phyloP scores from a whole-genome alignment of 176 grass and related monocot species.

The Triticum timopheevii region DNA sequence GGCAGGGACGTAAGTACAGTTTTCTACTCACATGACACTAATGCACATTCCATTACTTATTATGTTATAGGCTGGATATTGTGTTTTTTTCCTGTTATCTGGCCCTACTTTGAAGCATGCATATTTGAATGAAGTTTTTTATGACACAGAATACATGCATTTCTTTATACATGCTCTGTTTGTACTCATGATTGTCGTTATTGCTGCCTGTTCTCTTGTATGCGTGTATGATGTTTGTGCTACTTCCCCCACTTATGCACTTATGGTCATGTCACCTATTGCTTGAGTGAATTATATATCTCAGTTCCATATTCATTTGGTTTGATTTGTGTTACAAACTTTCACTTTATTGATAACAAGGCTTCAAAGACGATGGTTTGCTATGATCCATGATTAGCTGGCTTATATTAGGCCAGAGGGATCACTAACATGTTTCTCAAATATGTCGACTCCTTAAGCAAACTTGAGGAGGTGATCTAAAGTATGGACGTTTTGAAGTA shows the following conservation, averaged over 20 bases:
- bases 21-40: background rate
- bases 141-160: background rate
- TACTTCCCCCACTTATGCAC: background rate
- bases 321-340: background rate
- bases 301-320: background rate
- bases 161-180: background rate
- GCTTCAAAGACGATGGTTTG: background rate
- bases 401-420: background rate
- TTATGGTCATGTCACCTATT: background rate
- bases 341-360: background rate
- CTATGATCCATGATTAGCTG: background rate
- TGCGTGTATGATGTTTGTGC: background rate
- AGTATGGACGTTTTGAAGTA: background rate
- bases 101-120: background rate
- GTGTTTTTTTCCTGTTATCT: background rate
- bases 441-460: background rate
- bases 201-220: background rate
- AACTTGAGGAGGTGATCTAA: background rate
- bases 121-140: background rate
- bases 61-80: background rate
- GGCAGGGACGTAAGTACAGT: constrained; percentile 53
- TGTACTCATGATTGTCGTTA: background rate
- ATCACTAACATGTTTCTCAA: background rate
- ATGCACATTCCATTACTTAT: background rate
- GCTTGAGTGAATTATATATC: background rate